phyloP scores from a whole-genome alignment of 495 filamentous ascomycete genomes.

The Chlorociboria aeruginascens region DNA sequence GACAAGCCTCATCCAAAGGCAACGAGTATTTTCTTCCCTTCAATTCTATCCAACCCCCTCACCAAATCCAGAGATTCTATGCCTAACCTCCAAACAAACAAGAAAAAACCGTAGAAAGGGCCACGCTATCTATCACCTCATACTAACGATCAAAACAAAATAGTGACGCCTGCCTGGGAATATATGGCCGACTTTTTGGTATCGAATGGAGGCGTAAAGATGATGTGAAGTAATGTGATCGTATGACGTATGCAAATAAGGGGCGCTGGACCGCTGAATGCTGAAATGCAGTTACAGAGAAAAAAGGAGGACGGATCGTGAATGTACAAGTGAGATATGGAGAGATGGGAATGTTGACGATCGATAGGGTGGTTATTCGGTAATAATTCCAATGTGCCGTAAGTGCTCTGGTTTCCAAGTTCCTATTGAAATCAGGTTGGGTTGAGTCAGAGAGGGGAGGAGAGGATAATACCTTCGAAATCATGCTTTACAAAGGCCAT shows the following conservation, averaged over 20 bases:
- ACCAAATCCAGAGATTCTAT: neutral
- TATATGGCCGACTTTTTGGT: too few species aligned
- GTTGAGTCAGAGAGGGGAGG: conserved; percentile 1
- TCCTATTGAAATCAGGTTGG: conserved; percentile 30
- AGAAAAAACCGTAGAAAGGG: neutral
- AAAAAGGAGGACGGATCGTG: neutral
- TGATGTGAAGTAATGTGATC: too few species aligned
- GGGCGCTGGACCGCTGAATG: too few species aligned
- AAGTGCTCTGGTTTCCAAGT: conserved; percentile 69
- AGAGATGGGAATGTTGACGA: too few species aligned
- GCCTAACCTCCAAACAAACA: neutral
- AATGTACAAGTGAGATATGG: neutral
- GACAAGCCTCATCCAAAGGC: neutral
- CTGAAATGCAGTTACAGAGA: too few species aligned
- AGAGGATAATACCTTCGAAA: conserved; percentile 65
- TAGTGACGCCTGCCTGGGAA: too few species aligned
- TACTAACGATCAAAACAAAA: too few species aligned
- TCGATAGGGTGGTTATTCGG: neutral
- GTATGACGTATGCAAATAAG: too few species aligned
- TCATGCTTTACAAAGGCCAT: conserved; percentile 98
- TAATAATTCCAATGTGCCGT: conserved; percentile 38
- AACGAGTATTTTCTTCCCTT: conserved; percentile 11
- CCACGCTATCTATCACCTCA: too few species aligned
- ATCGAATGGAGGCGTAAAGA: too few species aligned
- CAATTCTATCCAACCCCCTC: neutral